Evolutionary conservation across 495 filamentous ascomycete genomes (phyloP).

Genomic region (Staphylotrichum tortipilum): DNA sequence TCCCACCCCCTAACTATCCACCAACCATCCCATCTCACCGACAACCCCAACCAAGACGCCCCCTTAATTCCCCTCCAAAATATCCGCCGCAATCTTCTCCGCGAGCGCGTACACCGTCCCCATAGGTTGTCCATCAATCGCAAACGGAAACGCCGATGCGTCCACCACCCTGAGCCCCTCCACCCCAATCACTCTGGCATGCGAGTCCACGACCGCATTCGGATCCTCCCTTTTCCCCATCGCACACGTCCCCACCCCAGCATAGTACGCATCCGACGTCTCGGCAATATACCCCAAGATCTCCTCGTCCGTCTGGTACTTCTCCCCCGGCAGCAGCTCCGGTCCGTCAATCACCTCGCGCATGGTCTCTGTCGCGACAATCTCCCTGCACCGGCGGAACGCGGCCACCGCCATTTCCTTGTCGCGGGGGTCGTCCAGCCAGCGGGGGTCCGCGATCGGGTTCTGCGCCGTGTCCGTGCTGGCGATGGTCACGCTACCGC

Average conservation of each 20-base stretch:
- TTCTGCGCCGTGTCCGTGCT: slow-evolving; percentile 31
- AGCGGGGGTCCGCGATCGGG: slow-evolving; percentile 41
- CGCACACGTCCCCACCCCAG: neutral
- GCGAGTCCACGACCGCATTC: neutral
- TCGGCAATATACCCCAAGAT: neutral
- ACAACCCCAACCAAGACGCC: no score
- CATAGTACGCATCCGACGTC: neutral
- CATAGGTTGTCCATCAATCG: neutral
- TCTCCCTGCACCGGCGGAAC: slow-evolving; percentile 27
- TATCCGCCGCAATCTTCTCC: neutral
- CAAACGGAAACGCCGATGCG: neutral
- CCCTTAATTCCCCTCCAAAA: neutral
- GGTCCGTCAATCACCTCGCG: neutral
- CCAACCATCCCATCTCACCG: no score
- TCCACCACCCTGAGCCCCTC: neutral
- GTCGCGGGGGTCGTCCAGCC: slow-evolving; percentile 38
- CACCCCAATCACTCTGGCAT: neutral
- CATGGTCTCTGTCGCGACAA: neutral
- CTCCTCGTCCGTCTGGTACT: neutral
- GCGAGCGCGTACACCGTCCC: neutral
- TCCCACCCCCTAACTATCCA: no score
- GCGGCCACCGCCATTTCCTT: slow-evolving; percentile 35
- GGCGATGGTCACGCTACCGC: slow-evolving; percentile 47
- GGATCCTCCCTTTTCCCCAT: neutral
- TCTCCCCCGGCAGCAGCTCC: neutral